Percentiles rank a stretch among this genome's conserved stretches.
phyloP scores from a whole-genome alignment of 768 basidiomycete species.

The Coprinopsis strossmayeri region DNA sequence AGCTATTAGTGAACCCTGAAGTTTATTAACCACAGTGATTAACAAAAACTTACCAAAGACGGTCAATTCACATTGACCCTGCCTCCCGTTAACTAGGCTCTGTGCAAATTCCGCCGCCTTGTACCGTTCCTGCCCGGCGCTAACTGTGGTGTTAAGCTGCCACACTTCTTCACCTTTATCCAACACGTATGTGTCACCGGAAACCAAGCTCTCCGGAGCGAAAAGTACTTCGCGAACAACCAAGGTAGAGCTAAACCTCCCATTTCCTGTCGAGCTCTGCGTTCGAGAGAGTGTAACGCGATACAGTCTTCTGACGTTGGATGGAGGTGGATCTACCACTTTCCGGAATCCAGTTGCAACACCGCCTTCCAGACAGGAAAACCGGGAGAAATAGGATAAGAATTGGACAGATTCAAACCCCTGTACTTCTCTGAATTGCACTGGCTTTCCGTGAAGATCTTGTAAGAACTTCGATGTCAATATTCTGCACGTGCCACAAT shows the following conservation, averaged over 20 bases:
- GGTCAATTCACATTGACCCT: constrained; percentile 33
- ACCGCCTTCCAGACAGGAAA: constrained; percentile 24
- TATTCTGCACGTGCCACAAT: too few relatives aligned
- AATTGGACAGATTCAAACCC: constrained; percentile 45
- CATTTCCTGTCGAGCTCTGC: constrained; percentile 10
- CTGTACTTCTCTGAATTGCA: constrained; percentile 60
- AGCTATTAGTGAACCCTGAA: too few relatives aligned
- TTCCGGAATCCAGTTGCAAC: constrained; percentile 27
- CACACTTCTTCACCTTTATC: constrained; percentile 48
- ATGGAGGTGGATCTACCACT: constrained; percentile 21
- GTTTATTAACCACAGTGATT: too few relatives aligned
- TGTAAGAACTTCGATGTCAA: neutral
- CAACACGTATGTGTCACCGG: constrained; percentile 53
- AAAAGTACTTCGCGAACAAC: constrained; percentile 45
- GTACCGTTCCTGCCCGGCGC: constrained; percentile 51
- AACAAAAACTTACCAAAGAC: constrained; percentile 38
- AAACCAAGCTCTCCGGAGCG: constrained; percentile 38
- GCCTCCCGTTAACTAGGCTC: constrained; percentile 33
- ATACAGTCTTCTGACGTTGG: constrained; percentile 43
- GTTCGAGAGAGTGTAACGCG: constrained; percentile 32
- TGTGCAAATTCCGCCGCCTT: constrained; percentile 56
- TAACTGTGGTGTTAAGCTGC: constrained; percentile 52
- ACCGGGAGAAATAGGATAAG: constrained; percentile 26
- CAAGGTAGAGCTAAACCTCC: constrained; percentile 18
- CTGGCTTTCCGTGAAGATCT: constrained; percentile 51